Conservation (phyloP, 2,329 filamentous ascomycete species). For the Ramularia collo-cygni region DNA sequence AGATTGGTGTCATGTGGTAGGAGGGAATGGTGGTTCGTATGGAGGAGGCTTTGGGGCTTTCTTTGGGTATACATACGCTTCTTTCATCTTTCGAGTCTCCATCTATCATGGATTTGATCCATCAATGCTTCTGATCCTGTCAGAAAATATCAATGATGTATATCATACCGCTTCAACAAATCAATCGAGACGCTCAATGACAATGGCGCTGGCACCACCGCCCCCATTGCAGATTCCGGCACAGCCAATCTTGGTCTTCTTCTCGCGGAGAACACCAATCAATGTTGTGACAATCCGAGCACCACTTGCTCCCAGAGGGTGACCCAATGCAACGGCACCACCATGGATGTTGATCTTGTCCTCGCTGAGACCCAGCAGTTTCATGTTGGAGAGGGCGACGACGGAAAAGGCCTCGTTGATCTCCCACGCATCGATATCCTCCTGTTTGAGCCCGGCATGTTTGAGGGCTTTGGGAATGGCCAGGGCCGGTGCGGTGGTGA, state of each 20-base stretch:
- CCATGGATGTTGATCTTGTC: slow-evolving; percentile 94
- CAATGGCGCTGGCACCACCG: slow-evolving; percentile 86
- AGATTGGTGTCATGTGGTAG: too few relatives aligned
- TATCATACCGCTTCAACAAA: background rate
- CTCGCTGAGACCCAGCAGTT: slow-evolving; percentile 70
- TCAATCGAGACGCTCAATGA: slow-evolving; percentile 58
- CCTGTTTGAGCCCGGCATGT: slow-evolving; percentile 75
- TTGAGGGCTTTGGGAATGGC: slow-evolving; percentile 96
- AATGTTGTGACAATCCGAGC: slow-evolving; percentile 90
- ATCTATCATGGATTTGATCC: too few relatives aligned
- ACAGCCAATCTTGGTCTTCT: slow-evolving; percentile 87
- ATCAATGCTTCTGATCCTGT: too few relatives aligned
- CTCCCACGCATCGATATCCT: slow-evolving; percentile 86
- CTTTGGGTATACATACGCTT: too few relatives aligned
- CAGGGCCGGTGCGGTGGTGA: slow-evolving; percentile 87
- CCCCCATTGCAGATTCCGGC: slow-evolving; percentile 98
- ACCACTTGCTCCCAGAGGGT: slow-evolving; percentile 88
- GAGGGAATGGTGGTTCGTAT: too few relatives aligned
- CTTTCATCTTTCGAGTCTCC: too few relatives aligned
- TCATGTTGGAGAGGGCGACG: slow-evolving; percentile 92
- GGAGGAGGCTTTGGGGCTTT: too few relatives aligned
- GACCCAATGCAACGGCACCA: slow-evolving; percentile 90
- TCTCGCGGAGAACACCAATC: slow-evolving; percentile 79
- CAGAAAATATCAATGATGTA: background rate
- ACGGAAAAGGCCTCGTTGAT: slow-evolving; percentile 99